Percentiles rank a stretch among this genome's conserved stretches.
phyloP scores from a whole-genome alignment of 1,284 basidiomycete genomes.

The Erythrobasidium hasegawianum region DNA sequence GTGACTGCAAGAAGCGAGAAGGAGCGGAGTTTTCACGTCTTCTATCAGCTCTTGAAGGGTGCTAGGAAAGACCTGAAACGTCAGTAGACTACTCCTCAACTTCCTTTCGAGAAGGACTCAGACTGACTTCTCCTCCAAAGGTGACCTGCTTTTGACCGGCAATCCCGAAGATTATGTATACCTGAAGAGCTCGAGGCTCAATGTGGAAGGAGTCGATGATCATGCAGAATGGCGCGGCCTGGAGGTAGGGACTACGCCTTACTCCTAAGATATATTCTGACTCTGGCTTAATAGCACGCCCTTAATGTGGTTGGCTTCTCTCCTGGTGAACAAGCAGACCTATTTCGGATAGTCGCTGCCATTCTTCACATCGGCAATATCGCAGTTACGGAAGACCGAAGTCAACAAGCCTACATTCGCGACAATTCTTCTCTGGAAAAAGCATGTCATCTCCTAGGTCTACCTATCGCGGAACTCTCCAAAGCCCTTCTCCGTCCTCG shows the following conservation, averaged over 20 bases:
- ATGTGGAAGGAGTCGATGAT: constrained; percentile 95
- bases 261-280: neutral
- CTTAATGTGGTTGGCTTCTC: constrained; percentile 84
- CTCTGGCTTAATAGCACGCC: constrained; percentile 57
- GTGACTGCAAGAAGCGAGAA: constrained; percentile 83
- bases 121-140: constrained; percentile 60
- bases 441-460: constrained; percentile 86
- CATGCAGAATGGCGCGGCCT: constrained; percentile 78
- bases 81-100: too few species aligned
- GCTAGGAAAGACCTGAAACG: constrained; percentile 46
- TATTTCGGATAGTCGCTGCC: constrained; percentile 90
- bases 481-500: constrained; percentile 82
- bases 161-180: constrained; percentile 81
- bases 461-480: constrained; percentile 84
- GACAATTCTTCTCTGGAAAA: constrained; percentile 58
- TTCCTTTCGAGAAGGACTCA: too few species aligned
- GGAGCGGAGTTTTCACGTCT: constrained; percentile 93
- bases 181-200: constrained; percentile 79
- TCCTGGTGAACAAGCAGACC: constrained; percentile 75
- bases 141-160: constrained; percentile 67
- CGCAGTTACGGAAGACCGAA: constrained; percentile 70
- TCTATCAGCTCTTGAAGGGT: constrained; percentile 74
- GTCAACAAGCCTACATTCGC: constrained; percentile 81
- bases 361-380: constrained; percentile 97
- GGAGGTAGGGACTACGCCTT: constrained; percentile 55